Evolutionary conservation across 179 eudicot genomes (phyloP).

Genomic region (Spinacia oleracea): DNA sequence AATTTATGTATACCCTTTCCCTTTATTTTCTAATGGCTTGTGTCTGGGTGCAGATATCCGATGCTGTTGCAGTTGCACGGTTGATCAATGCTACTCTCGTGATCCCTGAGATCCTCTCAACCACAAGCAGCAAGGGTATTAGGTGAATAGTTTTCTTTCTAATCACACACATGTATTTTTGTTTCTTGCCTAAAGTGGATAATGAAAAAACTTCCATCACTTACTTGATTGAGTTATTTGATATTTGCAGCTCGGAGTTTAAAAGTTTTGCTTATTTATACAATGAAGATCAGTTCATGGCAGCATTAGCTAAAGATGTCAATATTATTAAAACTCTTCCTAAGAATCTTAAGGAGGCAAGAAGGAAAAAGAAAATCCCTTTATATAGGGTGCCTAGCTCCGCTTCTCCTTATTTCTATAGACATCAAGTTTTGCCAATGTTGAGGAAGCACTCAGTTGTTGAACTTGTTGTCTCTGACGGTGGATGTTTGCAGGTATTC

Average conservation of each 20-base stretch:
- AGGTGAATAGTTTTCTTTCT: slow-evolving; percentile 43
- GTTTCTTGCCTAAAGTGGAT: neutral
- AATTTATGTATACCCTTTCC: too few relatives aligned
- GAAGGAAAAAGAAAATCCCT: slow-evolving; percentile 78
- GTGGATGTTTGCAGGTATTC: slow-evolving; percentile 90
- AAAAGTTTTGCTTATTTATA: slow-evolving; percentile 96
- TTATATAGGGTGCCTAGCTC: slow-evolving; percentile 60
- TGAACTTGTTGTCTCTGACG: slow-evolving; percentile 70
- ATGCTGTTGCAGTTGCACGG: slow-evolving; percentile 80
- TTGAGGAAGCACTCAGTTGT: slow-evolving; percentile 69
- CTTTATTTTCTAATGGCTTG: neutral
- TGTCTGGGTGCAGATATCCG: slow-evolving; percentile 55
- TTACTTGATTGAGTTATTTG: neutral
- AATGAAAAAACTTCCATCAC: neutral
- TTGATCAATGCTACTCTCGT: slow-evolving; percentile 91
- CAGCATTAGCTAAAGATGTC: slow-evolving; percentile 70
- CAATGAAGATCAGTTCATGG: slow-evolving; percentile 85
- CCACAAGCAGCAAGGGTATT: slow-evolving; percentile 95
- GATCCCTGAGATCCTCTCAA: slow-evolving; percentile 83
- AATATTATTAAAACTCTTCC: slow-evolving; percentile 80
- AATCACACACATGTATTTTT: neutral
- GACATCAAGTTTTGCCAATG: slow-evolving; percentile 75
- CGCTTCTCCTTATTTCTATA: slow-evolving; percentile 66
- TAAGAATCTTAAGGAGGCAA: slow-evolving; percentile 80
- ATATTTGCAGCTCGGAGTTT: slow-evolving; percentile 66